phyloP scores from a whole-genome alignment of 768 basidiomycete genomes.

The Aureoboletus auriporus region DNA sequence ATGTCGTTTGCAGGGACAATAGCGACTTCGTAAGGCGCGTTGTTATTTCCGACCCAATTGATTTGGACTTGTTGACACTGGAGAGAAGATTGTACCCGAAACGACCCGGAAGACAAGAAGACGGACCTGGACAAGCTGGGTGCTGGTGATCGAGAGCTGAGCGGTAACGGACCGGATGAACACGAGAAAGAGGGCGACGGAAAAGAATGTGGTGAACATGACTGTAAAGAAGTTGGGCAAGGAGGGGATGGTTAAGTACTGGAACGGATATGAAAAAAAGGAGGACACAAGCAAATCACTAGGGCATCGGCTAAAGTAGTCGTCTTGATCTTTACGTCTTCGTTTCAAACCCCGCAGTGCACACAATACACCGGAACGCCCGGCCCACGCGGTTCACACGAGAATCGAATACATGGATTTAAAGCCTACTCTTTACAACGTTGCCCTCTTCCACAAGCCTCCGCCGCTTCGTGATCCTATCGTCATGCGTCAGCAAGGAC shows the following conservation, averaged over 20 bases:
- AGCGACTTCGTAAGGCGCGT: conserved; percentile 55
- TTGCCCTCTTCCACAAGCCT: conserved; percentile 24
- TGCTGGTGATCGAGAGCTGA: conserved; percentile 42
- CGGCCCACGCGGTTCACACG: too few species aligned
- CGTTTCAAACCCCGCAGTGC: conserved; percentile 21
- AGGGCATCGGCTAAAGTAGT: too few species aligned
- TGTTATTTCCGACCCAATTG: conserved; percentile 44
- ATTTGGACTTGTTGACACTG: conserved; percentile 54
- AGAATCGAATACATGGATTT: background rate
- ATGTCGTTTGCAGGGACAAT: conserved; percentile 48
- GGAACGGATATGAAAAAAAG: conserved; percentile 13
- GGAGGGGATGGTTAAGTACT: conserved; percentile 10
- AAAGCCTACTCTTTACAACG: conserved; percentile 27
- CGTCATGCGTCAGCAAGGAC: conserved; percentile 1
- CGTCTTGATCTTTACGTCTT: conserved; percentile 2
- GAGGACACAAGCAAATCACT: background rate
- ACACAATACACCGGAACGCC: conserved; percentile 4
- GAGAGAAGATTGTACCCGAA: background rate
- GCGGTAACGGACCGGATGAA: conserved; percentile 51
- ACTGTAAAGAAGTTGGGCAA: conserved; percentile 11
- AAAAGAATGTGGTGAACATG: conserved; percentile 83
- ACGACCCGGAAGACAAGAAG: background rate
- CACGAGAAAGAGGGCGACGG: conserved; percentile 60
- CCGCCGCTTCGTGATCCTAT: conserved; percentile 31
- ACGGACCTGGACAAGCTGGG: conserved; percentile 52